Percentiles rank a stretch among this genome's conserved stretches.
phyloP scores from a whole-genome alignment of 225 moss, liverwort and hornwort genomes.

The Antitrichia curtipendula region DNA sequence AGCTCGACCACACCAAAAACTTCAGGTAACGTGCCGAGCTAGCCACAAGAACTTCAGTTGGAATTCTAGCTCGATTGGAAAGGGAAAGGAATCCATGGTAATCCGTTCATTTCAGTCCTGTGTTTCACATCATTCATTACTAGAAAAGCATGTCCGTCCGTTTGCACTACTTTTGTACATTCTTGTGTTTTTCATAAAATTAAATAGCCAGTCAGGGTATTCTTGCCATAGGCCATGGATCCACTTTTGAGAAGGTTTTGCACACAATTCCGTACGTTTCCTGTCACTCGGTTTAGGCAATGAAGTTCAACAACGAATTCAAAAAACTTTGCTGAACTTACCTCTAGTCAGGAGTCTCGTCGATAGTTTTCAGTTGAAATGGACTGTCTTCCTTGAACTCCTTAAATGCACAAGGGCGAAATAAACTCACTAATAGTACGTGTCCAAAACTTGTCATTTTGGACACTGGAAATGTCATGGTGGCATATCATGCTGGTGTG shows the following conservation, averaged over 20 bases:
- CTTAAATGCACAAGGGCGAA: neutral
- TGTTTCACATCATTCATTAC: neutral
- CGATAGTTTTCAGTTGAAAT: neutral
- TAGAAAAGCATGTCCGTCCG: neutral
- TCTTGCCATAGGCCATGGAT: neutral
- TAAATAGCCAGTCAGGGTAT: neutral
- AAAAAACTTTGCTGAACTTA: neutral
- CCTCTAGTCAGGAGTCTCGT: neutral
- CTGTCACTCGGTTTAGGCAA: no score
- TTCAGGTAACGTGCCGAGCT: constrained; percentile 20
- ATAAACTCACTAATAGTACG: neutral
- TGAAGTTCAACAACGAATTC: neutral
- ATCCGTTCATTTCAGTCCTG: neutral
- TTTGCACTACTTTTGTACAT: neutral
- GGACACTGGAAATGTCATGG: neutral
- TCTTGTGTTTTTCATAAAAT: neutral
- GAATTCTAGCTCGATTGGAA: neutral
- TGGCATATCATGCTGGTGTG: neutral
- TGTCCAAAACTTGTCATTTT: neutral
- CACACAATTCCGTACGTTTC: neutral
- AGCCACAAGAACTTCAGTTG: neutral
- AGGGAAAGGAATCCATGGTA: neutral
- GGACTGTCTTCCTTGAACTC: neutral
- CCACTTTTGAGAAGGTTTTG: neutral
- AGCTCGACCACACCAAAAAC: constrained; percentile 41